Evolutionary conservation across 495 filamentous ascomycete genomes (phyloP).

Genomic region (Aspergillus mulundensis): DNA sequence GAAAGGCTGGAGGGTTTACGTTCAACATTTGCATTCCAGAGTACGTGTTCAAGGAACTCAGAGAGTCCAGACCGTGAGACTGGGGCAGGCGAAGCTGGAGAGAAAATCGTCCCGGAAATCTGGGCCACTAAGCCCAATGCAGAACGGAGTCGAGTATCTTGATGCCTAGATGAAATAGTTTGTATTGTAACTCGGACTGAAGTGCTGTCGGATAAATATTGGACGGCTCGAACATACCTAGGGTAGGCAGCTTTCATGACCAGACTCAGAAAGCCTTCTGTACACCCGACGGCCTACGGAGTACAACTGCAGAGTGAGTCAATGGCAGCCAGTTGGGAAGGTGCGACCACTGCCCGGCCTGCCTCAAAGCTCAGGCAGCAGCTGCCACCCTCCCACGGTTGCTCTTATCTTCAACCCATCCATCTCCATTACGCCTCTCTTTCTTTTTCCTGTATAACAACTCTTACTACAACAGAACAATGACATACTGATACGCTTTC

Average conservation of each 20-base stretch:
- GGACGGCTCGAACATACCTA: neutral
- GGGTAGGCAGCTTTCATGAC: neutral
- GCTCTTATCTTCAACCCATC: neutral
- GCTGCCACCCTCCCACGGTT: neutral
- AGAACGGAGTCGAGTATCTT: neutral
- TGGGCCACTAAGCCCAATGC: conserved; percentile 2
- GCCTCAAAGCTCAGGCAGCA: neutral
- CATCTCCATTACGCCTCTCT: neutral
- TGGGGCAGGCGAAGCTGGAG: neutral
- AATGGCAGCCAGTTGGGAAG: neutral
- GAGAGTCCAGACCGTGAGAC: conserved; percentile 6
- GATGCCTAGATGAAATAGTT: neutral
- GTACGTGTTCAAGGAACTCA: neutral
- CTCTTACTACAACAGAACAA: neutral
- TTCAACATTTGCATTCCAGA: neutral
- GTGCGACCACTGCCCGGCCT: neutral
- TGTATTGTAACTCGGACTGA: neutral
- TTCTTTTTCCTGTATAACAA: neutral
- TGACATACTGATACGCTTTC: conserved; percentile 6
- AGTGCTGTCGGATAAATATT: neutral
- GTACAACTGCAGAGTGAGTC: neutral
- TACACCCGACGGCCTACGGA: no score
- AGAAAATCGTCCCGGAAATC: neutral
- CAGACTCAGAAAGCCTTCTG: no score
- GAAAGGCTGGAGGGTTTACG: neutral